A percentile compares a stretch with the other conserved stretches of the same genome.
Evolutionary conservation across 2,329 filamentous ascomycete species (phyloP).

Genomic region (Fusarium concolor): DNA sequence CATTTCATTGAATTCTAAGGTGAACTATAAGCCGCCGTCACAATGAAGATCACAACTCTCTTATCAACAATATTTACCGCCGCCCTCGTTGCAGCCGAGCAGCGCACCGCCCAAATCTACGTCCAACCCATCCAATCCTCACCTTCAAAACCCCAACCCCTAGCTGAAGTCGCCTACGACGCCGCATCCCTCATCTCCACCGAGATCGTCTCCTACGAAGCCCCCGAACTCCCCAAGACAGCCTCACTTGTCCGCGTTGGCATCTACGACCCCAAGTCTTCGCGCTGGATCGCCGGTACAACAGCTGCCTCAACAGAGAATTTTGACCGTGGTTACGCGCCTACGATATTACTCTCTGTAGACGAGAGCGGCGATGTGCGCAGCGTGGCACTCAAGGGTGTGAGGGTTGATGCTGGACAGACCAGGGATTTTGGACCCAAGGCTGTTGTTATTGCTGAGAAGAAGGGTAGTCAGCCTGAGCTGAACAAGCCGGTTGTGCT

Average conservation of each 20-base stretch:
- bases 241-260: conserved; percentile 67
- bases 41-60: conserved; percentile 58
- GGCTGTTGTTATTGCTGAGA: conserved; percentile 62
- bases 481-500: conserved; percentile 74
- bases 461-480: conserved; percentile 65
- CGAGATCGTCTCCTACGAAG: conserved; percentile 65
- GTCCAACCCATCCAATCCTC: conserved; percentile 61
- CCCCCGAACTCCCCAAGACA: conserved; percentile 62
- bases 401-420: conserved; percentile 70
- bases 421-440: conserved; percentile 74
- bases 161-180: conserved; percentile 70
- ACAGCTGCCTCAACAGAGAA: conserved; percentile 67
- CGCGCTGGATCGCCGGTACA: conserved; percentile 65
- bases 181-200: conserved; percentile 56
- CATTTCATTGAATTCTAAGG: neutral
- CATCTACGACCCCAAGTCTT: conserved; percentile 62
- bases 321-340: conserved; percentile 71
- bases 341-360: conserved; percentile 66
- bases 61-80: conserved; percentile 58
- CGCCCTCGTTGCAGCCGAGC: conserved; percentile 53
- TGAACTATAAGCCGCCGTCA: conserved; percentile 6
- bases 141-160: conserved; percentile 52
- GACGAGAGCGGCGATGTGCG: conserved; percentile 59
- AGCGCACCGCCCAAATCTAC: conserved; percentile 64
- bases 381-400: conserved; percentile 66